These are phyloP conservation scores for Boletus edulis DNA, from an alignment of 768 basidiomycete genomes.

Conservation along the genomic window DNA sequence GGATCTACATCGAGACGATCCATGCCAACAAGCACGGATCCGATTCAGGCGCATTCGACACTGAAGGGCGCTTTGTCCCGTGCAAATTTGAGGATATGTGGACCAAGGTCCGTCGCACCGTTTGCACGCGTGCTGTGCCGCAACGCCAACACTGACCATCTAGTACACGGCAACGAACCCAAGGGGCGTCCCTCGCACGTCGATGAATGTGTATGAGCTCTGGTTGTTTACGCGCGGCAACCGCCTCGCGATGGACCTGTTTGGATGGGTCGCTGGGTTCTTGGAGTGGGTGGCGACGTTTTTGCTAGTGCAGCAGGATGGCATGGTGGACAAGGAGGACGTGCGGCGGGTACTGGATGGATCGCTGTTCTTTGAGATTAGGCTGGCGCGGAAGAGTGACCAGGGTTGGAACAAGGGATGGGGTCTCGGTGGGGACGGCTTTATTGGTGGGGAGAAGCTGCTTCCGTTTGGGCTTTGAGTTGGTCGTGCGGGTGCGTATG, in stretches of 20 bases:
- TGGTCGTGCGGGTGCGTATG: background rate
- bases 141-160: background rate
- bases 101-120: conserved; percentile 30
- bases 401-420: conserved; percentile 31
- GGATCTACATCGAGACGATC: conserved; percentile 35
- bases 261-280: conserved; percentile 35
- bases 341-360: conserved; percentile 42
- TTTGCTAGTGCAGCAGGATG: conserved; percentile 39
- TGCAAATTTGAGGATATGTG: conserved; percentile 46
- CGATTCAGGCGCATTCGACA: conserved; percentile 42
- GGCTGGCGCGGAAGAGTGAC: conserved; percentile 14
- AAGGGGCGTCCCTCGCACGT: conserved; percentile 13
- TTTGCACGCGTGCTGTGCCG: too few relatives aligned
- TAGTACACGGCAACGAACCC: conserved; percentile 17
- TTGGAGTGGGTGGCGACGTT: conserved; percentile 41
- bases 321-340: conserved; percentile 40
- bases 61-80: conserved; percentile 40
- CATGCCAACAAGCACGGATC: conserved; percentile 42
- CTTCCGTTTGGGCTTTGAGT: conserved; percentile 28
- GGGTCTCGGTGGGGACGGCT: conserved; percentile 31
- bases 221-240: conserved; percentile 31
- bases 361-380: conserved; percentile 36
- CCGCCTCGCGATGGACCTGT: conserved; percentile 34
- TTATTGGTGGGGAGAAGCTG: conserved; percentile 29
- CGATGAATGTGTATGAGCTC: conserved; percentile 31